Evolutionary conservation across 306 rosid species (phyloP).

Genomic region (Cucurbita maxima): DNA sequence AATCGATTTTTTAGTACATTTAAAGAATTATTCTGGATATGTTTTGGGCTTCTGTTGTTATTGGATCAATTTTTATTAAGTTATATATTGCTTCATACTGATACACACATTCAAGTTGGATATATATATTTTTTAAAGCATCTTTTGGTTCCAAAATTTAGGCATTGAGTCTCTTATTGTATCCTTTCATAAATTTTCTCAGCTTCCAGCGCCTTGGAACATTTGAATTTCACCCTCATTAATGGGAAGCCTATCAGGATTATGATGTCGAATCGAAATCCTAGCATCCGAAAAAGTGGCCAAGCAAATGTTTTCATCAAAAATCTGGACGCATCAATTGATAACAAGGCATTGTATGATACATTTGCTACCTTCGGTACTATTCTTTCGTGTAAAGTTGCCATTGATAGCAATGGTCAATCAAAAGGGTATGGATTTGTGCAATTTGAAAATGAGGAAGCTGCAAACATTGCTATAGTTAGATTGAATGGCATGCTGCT

Average conservation of each 20-base stretch:
- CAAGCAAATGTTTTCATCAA: constrained; percentile 66
- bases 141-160: background rate
- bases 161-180: background rate
- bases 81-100: too few relatives aligned
- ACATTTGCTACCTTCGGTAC: constrained; percentile 63
- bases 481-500: constrained; percentile 60
- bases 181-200: constrained; percentile 10
- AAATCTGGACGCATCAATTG: constrained; percentile 54
- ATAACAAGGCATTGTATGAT: constrained; percentile 69
- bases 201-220: constrained; percentile 49
- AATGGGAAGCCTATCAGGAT: constrained; percentile 76
- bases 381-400: constrained; percentile 78
- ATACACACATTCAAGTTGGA: background rate
- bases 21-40: background rate
- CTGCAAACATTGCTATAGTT: constrained; percentile 47
- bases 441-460: constrained; percentile 56
- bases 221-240: constrained; percentile 40
- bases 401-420: constrained; percentile 47
- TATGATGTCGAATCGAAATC: constrained; percentile 79
- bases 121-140: background rate
- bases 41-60: background rate
- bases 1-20: too few relatives aligned
- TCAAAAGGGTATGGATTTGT: constrained; percentile 75
- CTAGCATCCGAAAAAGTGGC: constrained; percentile 67
- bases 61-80: too few relatives aligned